These are phyloP conservation scores for Podaxis sp. DNA, from an alignment of 768 basidiomycete species.

Conservation along the genomic window DNA sequence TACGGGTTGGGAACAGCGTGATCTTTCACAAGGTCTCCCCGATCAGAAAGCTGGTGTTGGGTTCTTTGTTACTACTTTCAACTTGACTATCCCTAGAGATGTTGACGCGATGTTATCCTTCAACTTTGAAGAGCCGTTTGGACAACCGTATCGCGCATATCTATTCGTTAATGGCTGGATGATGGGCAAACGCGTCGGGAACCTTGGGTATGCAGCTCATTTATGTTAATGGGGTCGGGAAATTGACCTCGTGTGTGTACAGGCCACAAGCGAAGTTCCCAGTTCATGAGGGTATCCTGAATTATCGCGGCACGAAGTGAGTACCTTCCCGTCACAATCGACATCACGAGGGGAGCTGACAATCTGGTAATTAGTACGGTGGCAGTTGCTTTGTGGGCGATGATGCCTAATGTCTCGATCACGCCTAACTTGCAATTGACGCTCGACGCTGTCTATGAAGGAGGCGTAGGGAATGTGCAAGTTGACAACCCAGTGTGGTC, in stretches of 20 bases:
- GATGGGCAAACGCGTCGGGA: constrained; percentile 77
- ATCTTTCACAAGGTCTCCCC: constrained; percentile 57
- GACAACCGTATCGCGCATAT: constrained; percentile 66
- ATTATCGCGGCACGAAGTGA: constrained; percentile 70
- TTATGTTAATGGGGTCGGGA: neutral
- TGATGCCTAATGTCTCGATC: constrained; percentile 43
- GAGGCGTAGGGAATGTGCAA: constrained; percentile 56
- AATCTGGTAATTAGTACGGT: constrained; percentile 35
- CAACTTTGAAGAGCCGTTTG: constrained; percentile 53
- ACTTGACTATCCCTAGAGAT: constrained; percentile 50
- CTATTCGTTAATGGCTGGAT: constrained; percentile 88
- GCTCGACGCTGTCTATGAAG: constrained; percentile 55
- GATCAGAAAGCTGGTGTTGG: constrained; percentile 61
- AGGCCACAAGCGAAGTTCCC: constrained; percentile 82
- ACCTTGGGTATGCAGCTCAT: constrained; percentile 50
- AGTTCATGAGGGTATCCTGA: constrained; percentile 75
- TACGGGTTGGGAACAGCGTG: constrained; percentile 52
- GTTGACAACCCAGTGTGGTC: constrained; percentile 61
- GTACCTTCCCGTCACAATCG: constrained; percentile 16
- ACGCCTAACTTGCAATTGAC: constrained; percentile 50
- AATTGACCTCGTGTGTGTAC: neutral
- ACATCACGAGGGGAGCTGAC: neutral
- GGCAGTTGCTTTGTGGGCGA: constrained; percentile 66
- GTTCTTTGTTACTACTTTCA: constrained; percentile 76
- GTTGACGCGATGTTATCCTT: constrained; percentile 73